These are phyloP conservation scores for Aspergillus latus DNA, from an alignment of 2,329 filamentous ascomycete genomes.

Conservation along the genomic window DNA sequence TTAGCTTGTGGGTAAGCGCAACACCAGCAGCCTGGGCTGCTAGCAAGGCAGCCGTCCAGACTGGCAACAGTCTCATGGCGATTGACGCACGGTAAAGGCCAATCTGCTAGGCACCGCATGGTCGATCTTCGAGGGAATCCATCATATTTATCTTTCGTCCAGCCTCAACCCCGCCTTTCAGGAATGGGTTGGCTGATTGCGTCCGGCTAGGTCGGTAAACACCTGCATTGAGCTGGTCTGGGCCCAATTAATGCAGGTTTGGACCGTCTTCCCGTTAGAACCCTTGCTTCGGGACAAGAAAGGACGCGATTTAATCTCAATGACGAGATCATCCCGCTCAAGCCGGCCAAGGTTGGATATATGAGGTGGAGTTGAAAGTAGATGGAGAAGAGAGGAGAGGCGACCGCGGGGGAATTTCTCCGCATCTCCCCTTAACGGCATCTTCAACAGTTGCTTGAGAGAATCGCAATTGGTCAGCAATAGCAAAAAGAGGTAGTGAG, in stretches of 20 bases:
- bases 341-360: background rate
- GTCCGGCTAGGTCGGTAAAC: background rate
- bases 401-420: constrained; percentile 18
- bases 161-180: background rate
- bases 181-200: background rate
- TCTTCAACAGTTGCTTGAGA: too few species aligned
- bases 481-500: background rate
- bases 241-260: background rate
- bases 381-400: background rate
- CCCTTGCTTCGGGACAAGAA: background rate
- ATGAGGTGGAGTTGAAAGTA: background rate
- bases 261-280: background rate
- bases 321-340: background rate
- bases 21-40: constrained; percentile 49
- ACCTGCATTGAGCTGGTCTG: background rate
- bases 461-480: background rate
- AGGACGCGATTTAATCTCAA: background rate
- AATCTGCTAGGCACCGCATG: background rate
- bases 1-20: constrained; percentile 51
- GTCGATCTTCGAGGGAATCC: background rate
- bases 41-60: constrained; percentile 38
- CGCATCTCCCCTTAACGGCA: constrained; percentile 1
- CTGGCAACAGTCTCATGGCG: constrained; percentile 41
- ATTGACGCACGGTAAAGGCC: background rate
- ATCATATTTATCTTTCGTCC: background rate